Conservation (phyloP, 2,329 filamentous ascomycete genomes). For the Ceratocystis smalleyi region DNA sequence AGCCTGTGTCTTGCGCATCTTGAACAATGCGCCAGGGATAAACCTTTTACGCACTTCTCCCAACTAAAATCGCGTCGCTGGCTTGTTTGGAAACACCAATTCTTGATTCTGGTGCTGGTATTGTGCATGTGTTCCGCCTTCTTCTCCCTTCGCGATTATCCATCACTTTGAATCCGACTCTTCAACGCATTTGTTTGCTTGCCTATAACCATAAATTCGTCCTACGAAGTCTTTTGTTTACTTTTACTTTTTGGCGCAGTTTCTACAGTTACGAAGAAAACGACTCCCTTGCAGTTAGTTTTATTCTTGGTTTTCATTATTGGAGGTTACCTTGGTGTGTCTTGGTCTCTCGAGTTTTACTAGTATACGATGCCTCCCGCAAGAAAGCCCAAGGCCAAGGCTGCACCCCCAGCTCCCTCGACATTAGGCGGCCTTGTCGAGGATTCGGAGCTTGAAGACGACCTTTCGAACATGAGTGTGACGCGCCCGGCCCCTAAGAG, state of each 20-base stretch:
- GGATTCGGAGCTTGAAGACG: slow-evolving; percentile 13
- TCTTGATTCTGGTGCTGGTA: too few species aligned
- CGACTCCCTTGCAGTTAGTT: not conserved
- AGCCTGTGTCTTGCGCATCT: not conserved
- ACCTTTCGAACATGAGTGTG: slow-evolving; percentile 12
- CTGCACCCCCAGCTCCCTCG: not conserved
- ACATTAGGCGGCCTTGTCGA: slow-evolving; percentile 10
- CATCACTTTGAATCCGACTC: not conserved
- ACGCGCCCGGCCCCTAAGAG: not conserved
- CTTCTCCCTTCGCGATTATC: too few species aligned
- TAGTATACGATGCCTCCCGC: slow-evolving; percentile 10
- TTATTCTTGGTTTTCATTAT: not conserved
- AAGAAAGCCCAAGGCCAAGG: slow-evolving; percentile 11
- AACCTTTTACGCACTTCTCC: not conserved
- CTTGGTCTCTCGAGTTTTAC: not conserved
- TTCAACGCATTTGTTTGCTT: not conserved
- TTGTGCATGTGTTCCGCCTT: too few species aligned
- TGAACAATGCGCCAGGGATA: slow-evolving; percentile 3
- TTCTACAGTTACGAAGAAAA: not conserved
- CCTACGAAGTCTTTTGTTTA: not conserved
- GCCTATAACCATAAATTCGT: not conserved
- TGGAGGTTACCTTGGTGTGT: not conserved
- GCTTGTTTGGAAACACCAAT: too few species aligned
- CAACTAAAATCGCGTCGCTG: not conserved
- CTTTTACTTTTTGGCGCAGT: not conserved